These are phyloP conservation scores for Sporothrix luriei DNA, from an alignment of 2,329 filamentous ascomycete species.

Conservation along the genomic window DNA sequence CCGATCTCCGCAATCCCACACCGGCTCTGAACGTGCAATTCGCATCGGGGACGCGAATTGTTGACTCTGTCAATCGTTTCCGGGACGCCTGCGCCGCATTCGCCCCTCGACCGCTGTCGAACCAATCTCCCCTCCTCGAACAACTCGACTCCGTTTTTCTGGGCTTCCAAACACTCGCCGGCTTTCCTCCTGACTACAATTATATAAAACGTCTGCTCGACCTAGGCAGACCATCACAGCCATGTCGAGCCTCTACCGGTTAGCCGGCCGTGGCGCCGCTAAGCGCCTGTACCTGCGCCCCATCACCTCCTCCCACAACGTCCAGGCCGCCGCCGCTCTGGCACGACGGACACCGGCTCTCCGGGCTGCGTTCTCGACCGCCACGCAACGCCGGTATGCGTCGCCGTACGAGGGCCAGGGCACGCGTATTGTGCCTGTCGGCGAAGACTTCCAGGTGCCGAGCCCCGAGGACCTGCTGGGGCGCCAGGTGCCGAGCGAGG, in stretches of 20 bases:
- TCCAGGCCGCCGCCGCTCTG: slow-evolving; percentile 23
- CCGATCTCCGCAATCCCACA: slow-evolving; percentile 19
- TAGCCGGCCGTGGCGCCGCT: slow-evolving; percentile 67
- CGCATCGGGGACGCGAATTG: slow-evolving; percentile 40
- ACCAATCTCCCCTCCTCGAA: slow-evolving; percentile 31
- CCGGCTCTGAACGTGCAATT: slow-evolving; percentile 39
- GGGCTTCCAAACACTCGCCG: background rate
- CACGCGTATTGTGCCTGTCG: slow-evolving; percentile 66
- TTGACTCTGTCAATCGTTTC: background rate
- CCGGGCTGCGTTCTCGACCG: slow-evolving; percentile 65
- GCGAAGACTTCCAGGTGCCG: slow-evolving; percentile 62
- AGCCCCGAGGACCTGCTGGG: slow-evolving; percentile 47
- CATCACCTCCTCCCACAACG: slow-evolving; percentile 33
- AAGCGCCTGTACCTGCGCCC: slow-evolving; percentile 65
- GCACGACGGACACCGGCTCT: slow-evolving; percentile 38
- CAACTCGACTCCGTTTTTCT: background rate
- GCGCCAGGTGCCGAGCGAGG: slow-evolving; percentile 34
- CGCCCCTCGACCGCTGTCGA: background rate
- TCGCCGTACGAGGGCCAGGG: slow-evolving; percentile 55
- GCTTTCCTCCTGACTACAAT: background rate
- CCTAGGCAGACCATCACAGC: background rate
- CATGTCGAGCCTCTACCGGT: slow-evolving; percentile 72
- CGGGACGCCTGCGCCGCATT: slow-evolving; percentile 33
- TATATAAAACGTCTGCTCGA: background rate
- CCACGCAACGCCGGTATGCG: slow-evolving; percentile 64